phyloP scores from a whole-genome alignment of 2,329 filamentous ascomycete genomes.

The Ophiostoma sp. region DNA sequence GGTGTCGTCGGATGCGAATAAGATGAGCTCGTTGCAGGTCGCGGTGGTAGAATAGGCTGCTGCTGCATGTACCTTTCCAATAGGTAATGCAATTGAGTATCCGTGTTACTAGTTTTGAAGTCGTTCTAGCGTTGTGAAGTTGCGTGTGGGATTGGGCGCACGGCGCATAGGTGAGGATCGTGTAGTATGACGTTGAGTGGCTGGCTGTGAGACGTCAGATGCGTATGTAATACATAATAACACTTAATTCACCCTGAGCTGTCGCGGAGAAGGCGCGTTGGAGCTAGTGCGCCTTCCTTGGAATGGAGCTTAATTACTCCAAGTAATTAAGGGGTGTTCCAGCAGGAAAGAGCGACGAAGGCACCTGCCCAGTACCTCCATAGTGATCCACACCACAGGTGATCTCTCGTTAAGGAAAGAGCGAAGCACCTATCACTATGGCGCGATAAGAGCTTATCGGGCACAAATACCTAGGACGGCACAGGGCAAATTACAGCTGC shows the following conservation, averaged over 20 bases:
- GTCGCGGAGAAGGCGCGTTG: conserved; percentile 9
- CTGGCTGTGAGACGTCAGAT: background rate
- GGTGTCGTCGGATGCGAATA: background rate
- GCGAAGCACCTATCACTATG: background rate
- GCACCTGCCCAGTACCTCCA: background rate
- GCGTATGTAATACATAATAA: background rate
- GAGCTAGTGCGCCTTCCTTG: conserved; percentile 1
- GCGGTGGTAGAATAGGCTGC: background rate
- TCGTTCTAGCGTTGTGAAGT: background rate
- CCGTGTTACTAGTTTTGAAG: too few species aligned
- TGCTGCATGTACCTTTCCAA: too few species aligned
- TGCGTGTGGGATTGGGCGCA: background rate
- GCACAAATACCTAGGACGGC: background rate
- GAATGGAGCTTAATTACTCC: conserved; percentile 1
- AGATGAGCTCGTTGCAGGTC: background rate
- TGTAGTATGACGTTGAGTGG: conserved; percentile 1
- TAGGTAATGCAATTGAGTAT: background rate
- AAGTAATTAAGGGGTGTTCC: background rate
- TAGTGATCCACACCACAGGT: background rate
- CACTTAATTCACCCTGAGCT: background rate
- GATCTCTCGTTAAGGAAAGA: background rate
- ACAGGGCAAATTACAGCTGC: conserved; percentile 18
- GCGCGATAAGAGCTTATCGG: conserved; percentile 8
- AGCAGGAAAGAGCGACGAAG: conserved; percentile 2
- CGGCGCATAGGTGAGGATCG: background rate